Base-by-base conservation (phyloP, 768 basidiomycete genomes). In the Tephrocybe sp. region DNA sequence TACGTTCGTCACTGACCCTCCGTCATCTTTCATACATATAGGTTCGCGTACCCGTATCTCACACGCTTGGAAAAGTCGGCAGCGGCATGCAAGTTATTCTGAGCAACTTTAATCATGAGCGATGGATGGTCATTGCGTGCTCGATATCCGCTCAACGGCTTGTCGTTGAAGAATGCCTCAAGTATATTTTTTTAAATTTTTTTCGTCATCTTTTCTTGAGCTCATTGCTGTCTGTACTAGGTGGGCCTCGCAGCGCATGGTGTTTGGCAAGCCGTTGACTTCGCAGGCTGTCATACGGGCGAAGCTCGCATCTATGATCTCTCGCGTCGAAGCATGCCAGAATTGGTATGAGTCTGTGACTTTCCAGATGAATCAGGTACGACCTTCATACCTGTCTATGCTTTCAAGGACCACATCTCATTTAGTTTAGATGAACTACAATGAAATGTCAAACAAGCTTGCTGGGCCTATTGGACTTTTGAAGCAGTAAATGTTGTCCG, bases 261-360 rank as follows among this genome's bases (percentile, higher is more conserved):
- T 92, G 15, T 97, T 97, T 60, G 93, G 92, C 15, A 94, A 93
- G 64, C 88, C 89, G 16, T 73, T 93, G 47, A 78, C 78, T 47
- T 72, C 82, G 22, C 90, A 94, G 61, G 78, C 94, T 7, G 94
- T 97, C 58, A 88, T 98, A 56, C 81, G 94, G 15, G 72, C 86
- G 24, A 95, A 94, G 69, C 77, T 98, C 37, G 91, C 89, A 18
- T 66, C 69, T 41, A 97, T 97, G 91, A 94, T 97, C 41, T 84
- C 89, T 49, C 85, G 91, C 33, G 79, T 94, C 34, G 94, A 98
- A 69, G 79, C 77, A 16, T 83, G 75, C 52, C 94, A 95, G 61
- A 83, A 83, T 42, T 97, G 92, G 92, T 78, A 94, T 10, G 94
- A 98, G 73, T 79, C 75, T 18, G 73, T 97, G 46, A 97, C 93